Base-by-base conservation (phyloP, 176 grass and related monocot genomes). In the Secale cereale region DNA sequence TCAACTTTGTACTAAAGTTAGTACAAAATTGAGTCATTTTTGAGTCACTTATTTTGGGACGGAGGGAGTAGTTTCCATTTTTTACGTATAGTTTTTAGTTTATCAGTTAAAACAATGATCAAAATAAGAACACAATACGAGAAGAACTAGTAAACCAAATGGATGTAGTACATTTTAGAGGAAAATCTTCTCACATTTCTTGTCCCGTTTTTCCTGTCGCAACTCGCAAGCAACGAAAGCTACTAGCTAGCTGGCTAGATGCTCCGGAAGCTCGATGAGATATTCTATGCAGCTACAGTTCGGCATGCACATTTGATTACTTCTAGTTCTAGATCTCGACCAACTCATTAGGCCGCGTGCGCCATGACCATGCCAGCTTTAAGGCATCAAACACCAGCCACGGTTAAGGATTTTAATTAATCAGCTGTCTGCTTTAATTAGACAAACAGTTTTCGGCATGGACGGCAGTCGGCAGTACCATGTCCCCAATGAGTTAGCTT, bases 151-250 rank as follows among this genome's bases (percentile, higher is more conserved):
- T 5, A 16, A 48, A 4, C 14, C 4, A 5, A 14, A 48, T 12
- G 45, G 45, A 16, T 16, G 13, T 16, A 16, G 14, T 15, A 5
- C 14, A 48, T 48, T 48, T 16, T 48, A 48, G 37, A 33, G 32
- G 35, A 36, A 36, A 36, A 36, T 36, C 35, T 0, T 6, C 1
- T 36, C 35, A 36, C 35, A 36, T 36, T 10, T 41, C 39, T 1
- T 41, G 39, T 10, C 39, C 8, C 39, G 11, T 41, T 41, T 41
- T 41, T 9, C 2, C 11, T 4, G n/a, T n/a, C n/a, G n/a, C n/a
- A n/a, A n/a, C n/a, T 41, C 39, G 2, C 39, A 41, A 41, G 35
- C 78, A 82, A 76, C 78, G 59, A 69, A 82, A 81, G 19, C 7
- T 22, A 59, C 7, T 22, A 59, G 62, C 62, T 57, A 40, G 57